Conservation (phyloP, 352 stramenopile genomes). For the Ophiocytium majus region DNA sequence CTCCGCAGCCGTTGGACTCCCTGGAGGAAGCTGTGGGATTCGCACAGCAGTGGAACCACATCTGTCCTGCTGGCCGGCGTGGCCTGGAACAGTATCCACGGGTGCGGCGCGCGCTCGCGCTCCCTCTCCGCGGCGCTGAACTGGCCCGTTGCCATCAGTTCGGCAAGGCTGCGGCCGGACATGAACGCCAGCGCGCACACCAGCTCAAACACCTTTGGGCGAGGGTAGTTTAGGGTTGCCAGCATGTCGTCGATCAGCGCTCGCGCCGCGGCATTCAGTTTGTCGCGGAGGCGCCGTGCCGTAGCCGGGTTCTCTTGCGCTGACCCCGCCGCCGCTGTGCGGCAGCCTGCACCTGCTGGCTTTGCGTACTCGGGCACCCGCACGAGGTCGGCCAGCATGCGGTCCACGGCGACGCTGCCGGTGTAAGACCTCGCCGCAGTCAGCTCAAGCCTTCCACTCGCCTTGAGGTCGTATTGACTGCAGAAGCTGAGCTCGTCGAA, state of each 20-base stretch:
- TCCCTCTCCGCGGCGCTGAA: constrained; percentile 1
- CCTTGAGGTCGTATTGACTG: background rate
- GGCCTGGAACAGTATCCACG: background rate
- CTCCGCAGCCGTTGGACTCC: background rate
- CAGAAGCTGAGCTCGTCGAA: background rate
- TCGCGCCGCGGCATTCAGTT: background rate
- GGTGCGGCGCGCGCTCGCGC: background rate
- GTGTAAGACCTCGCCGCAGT: background rate
- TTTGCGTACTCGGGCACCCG: background rate
- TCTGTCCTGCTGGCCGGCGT: background rate
- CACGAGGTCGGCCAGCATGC: background rate
- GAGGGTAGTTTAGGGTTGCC: background rate
- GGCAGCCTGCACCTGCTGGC: background rate
- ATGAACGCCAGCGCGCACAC: constrained; percentile 16
- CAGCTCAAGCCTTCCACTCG: background rate
- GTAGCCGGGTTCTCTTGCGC: background rate
- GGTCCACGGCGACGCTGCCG: background rate
- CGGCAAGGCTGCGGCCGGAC: background rate
- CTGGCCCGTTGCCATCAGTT: constrained; percentile 10
- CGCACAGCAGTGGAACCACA: constrained; percentile 12
- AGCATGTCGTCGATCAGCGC: background rate
- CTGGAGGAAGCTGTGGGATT: background rate
- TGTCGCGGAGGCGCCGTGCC: background rate
- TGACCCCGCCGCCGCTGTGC: background rate
- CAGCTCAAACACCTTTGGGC: constrained; percentile 15